Evolutionary conservation across 2,329 filamentous ascomycete genomes (phyloP), one percentile per base, ranked within the genome.

Genomic region (Hypoxylon sp.): DNA sequence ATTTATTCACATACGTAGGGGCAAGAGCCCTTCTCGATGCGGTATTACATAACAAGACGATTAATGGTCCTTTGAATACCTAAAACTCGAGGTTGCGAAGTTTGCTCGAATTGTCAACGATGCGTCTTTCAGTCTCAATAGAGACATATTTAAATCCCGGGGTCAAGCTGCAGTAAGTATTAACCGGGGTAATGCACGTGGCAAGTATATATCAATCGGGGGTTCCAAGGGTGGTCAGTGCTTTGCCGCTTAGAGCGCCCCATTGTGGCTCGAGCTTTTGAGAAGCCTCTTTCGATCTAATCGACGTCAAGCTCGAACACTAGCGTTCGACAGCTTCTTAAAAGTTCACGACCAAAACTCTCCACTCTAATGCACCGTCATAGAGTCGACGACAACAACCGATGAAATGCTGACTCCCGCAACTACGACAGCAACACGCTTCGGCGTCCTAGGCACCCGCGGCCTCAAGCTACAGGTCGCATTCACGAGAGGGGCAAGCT

Each of bases 401-500:
- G 50, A 68, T 65, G 52, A 59, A 52, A 76, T 76, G 74, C 65
- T 76, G 66, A 70, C 71, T 65, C 67, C 73, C 65, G 68, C 73
- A 53, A 68, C 67, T 47, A 70, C 65, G 32, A 67, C 69, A 59
- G 65, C 73, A 43, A 68, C 72, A 58, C 76, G 75, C 64, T 60
- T 75, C 51, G 72, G 73, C 68, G 64, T 66, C 23, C 63, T 77
- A 12, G 70, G 70, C 68, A 67, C 70, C 50, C 74, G 75, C 21
- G 65, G 71, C 50, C 70, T 77, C 16, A 74, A 76, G 47, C 70
- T 77, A 37, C 74, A 71, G 60, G 64, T 69, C 19, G 67, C 71
- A 30, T 67, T 74, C 52, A 39, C 68, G 41, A 71, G 72, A 68
- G 74, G 74, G 48, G 67, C 73, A 58, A 65, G 39, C 56, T 72